A percentile compares a stretch with the other conserved stretches of the same genome.
Evolutionary conservation across 345 rosid species (phyloP).

Genomic region (Aegle marmelos): DNA sequence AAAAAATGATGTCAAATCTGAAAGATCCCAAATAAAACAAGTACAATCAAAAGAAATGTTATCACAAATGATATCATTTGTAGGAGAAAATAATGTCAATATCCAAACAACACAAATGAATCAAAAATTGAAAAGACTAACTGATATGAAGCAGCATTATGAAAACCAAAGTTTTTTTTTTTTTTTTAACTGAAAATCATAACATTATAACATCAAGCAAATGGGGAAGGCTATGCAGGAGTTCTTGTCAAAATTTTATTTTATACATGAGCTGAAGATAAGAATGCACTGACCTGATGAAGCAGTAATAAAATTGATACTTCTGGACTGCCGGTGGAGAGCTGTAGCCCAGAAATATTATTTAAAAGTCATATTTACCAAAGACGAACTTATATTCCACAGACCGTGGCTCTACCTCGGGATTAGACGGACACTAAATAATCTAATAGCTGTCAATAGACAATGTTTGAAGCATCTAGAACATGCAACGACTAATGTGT

Average conservation of each 20-base stretch:
- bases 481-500: not conserved
- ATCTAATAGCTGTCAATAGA: not conserved
- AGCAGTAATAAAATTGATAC: not conserved
- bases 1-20: not conserved
- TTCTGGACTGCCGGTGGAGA: too few relatives aligned
- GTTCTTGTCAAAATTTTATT: too few relatives aligned
- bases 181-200: not conserved
- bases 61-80: not conserved
- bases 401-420: too few relatives aligned
- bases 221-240: not conserved
- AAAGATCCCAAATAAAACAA: not conserved
- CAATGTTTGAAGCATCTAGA: not conserved
- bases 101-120: not conserved
- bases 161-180: not conserved
- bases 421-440: too few relatives aligned
- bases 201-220: slow-evolving; percentile 21
- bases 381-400: too few relatives aligned
- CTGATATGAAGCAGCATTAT: not conserved
- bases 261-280: too few relatives aligned
- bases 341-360: too few relatives aligned
- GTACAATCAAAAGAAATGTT: not conserved
- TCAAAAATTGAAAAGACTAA: not conserved
- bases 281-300: not conserved
- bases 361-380: too few relatives aligned
- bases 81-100: too few relatives aligned